Base-by-base conservation (phyloP, 163 green algal genomes). In the Chloromonas sp. region DNA sequence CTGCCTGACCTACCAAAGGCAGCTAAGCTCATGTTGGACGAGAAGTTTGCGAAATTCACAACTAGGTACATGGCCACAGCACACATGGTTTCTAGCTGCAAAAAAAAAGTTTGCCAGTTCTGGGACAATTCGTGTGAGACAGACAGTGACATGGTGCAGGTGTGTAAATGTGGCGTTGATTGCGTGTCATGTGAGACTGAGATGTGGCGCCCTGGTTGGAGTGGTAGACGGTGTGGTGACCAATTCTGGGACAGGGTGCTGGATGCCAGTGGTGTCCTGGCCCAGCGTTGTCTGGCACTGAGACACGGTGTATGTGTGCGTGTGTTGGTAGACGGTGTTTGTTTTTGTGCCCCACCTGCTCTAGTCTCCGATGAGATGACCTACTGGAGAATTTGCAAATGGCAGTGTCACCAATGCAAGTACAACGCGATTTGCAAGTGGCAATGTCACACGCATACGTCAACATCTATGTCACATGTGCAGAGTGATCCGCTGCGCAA, bases 1-100 rank as follows among this genome's bases (percentile, higher is more conserved):
- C 87, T 96, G 1, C 91, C 93, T 3, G 90, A 95, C 79, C 84
- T 98, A 61, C 95, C 95, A 0, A 94, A 94, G 61, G 90, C 91
- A 0, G 94, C 94, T 0, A 60, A 81, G 3, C 70, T 62, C 0
- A 60, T 96, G 2, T 85, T 98, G 61, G 83, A 94, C 58, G 57
- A 87, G 1, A 71, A 88, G 60, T 98, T 98, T 85, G 77, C 60
- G 0, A 88, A 88, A 11, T 87, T 87, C 60, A 97, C 92, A 0
- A 92, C 89, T 1, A 83, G 61, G 15, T 71, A 88, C 60, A 79
- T 88, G 60, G 58, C 62, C 36, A 71, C 71, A 82, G 61, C 8
- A 15, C 58, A 70, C 81, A 77, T 78, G 11, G 11, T 14, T 13
- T 36, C n/a, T 60, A 77, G 2, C 36, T 8, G 14, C 8, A 58